phyloP scores from a whole-genome alignment of 768 basidiomycete species.

The Tylopilus intermedius region DNA sequence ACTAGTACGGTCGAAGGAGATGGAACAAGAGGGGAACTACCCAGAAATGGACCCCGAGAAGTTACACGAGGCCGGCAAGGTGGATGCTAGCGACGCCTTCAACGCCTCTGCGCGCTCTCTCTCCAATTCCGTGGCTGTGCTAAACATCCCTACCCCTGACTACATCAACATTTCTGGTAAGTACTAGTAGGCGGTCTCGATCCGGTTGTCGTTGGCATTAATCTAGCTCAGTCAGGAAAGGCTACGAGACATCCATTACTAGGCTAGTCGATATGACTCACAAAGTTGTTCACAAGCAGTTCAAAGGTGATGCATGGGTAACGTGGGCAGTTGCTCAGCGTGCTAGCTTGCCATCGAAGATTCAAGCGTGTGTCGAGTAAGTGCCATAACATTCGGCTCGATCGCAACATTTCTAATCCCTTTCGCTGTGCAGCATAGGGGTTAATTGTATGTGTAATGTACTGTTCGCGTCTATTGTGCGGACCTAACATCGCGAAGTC shows the following conservation, averaged over 20 bases:
- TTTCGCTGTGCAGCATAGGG: neutral
- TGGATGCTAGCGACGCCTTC: neutral
- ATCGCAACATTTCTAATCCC: neutral
- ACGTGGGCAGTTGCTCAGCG: conserved; percentile 4
- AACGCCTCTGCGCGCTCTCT: neutral
- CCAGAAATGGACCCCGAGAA: neutral
- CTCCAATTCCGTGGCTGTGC: neutral
- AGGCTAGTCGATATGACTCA: neutral
- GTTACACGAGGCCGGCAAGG: neutral
- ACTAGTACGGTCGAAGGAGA: neutral
- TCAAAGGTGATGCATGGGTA: conserved; percentile 9
- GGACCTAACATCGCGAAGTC: neutral
- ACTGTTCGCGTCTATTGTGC: no score
- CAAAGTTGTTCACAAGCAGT: neutral
- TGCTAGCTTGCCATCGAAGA: conserved; percentile 2
- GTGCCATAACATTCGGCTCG: neutral
- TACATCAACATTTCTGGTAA: neutral
- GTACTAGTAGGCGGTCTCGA: neutral
- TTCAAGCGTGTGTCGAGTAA: conserved; percentile 6
- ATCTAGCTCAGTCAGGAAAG: neutral
- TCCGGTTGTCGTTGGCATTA: no score
- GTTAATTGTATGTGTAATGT: neutral
- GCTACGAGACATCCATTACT: neutral
- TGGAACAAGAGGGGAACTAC: neutral
- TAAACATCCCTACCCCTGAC: neutral